Conservation (phyloP, 106 monocot species). For the Iris macrosiphon region DNA sequence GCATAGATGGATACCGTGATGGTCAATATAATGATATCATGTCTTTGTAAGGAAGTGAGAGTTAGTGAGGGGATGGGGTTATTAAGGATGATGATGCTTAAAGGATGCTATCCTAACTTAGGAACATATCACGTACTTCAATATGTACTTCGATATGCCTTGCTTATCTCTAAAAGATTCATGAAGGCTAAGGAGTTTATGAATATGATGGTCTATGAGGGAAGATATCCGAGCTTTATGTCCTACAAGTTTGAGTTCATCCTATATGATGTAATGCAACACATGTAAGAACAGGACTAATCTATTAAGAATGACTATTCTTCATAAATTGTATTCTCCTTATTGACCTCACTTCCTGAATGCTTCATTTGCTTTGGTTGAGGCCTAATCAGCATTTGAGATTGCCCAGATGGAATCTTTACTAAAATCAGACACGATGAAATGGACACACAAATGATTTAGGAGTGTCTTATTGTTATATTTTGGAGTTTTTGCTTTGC, state of each 20-base stretch:
- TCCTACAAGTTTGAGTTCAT: slow-evolving; percentile 66
- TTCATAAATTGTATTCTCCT: no score
- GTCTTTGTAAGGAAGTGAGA: slow-evolving; percentile 54
- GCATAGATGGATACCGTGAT: slow-evolving; percentile 51
- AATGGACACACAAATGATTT: no score
- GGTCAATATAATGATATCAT: slow-evolving; percentile 77
- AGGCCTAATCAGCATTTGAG: no score
- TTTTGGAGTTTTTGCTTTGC: no score
- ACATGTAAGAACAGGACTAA: no score
- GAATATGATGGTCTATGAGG: slow-evolving; percentile 38
- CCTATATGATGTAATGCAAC: no score
- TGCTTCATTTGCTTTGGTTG: no score
- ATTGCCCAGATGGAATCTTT: no score
- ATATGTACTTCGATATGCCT: slow-evolving; percentile 61
- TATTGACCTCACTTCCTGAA: no score
- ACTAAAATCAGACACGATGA: no score
- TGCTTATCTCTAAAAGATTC: slow-evolving; percentile 34
- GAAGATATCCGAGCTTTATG: slow-evolving; percentile 48
- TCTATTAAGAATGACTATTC: no score
- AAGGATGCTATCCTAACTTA: slow-evolving; percentile 71
- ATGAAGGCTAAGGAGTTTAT: slow-evolving; percentile 64
- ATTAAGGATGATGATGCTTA: slow-evolving; percentile 57
- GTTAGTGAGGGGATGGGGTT: slow-evolving; percentile 52
- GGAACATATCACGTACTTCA: slow-evolving; percentile 85
- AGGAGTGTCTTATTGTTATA: no score